Percentiles rank a stretch among this genome's conserved stretches.
These are phyloP conservation scores for Pichia sp. DNA, from an alignment of 1,139 yeast genomes.

Conservation along the genomic window DNA sequence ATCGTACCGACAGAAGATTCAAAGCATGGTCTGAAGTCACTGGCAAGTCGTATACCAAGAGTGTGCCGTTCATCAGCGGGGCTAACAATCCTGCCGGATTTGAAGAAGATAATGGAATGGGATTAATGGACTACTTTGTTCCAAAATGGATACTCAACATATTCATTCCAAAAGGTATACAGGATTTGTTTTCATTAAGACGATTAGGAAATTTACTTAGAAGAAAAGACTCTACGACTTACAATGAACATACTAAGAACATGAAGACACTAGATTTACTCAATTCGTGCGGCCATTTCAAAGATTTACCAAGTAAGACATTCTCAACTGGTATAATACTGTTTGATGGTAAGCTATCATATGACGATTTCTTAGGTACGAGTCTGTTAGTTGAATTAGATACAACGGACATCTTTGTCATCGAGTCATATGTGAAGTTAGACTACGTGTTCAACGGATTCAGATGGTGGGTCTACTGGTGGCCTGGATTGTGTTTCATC, in stretches of 20 bases:
- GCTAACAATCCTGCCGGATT: not conserved
- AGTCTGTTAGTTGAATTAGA: conserved; percentile 18
- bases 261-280: conserved; percentile 9
- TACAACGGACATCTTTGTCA: conserved; percentile 13
- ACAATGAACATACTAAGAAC: not conserved
- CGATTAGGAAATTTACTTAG: conserved; percentile 9
- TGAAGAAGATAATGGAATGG: not conserved
- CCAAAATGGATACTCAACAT: conserved; percentile 16
- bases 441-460: conserved; percentile 19
- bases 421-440: conserved; percentile 13
- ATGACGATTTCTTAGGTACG: conserved; percentile 8
- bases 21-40: conserved; percentile 13
- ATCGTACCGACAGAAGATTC: conserved; percentile 7
- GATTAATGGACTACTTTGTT: conserved; percentile 14
- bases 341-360: conserved; percentile 10
- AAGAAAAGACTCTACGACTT: conserved; percentile 4
- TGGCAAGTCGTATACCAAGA: conserved; percentile 15
- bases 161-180: conserved; percentile 18
- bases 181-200: conserved; percentile 6
- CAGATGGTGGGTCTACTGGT: conserved; percentile 22
- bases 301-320: not conserved
- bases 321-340: conserved; percentile 14
- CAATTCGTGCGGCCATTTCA: conserved; percentile 8
- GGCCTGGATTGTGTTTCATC: conserved; percentile 22
- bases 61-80: conserved; percentile 11